These are phyloP conservation scores for Candida berthetii DNA, from an alignment of 805 yeast species.

Conservation along the genomic window DNA sequence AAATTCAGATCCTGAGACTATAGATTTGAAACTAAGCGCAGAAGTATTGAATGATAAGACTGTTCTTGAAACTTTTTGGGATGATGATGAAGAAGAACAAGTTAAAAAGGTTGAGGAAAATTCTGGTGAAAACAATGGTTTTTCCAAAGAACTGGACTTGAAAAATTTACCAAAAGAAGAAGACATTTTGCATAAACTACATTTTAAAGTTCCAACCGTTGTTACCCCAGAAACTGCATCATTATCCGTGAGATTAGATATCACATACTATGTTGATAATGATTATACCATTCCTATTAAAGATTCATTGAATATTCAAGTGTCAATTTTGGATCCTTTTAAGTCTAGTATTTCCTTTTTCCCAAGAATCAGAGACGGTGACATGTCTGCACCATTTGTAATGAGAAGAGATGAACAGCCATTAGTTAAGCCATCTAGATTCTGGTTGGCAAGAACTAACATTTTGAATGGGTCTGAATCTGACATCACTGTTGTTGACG, in stretches of 20 bases:
- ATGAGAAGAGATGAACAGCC: slow-evolving; percentile 10
- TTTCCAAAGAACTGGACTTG: slow-evolving; percentile 1
- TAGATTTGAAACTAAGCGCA: slow-evolving; percentile 11
- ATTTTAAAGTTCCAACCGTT: slow-evolving; percentile 6
- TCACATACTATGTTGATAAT: slow-evolving; percentile 21
- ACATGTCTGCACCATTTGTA: slow-evolving; percentile 22
- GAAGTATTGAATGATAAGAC: neutral
- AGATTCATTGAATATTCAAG: slow-evolving; percentile 13
- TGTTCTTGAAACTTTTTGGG: neutral
- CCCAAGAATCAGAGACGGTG: slow-evolving; percentile 23
- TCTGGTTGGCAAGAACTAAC: slow-evolving; percentile 27
- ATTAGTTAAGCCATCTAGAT: slow-evolving; percentile 25
- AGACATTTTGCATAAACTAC: neutral
- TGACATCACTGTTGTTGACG: slow-evolving; percentile 28
- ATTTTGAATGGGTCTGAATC: slow-evolving; percentile 21
- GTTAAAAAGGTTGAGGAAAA: neutral
- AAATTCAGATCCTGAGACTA: slow-evolving; percentile 25
- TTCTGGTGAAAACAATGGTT: neutral
- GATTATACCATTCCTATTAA: slow-evolving; percentile 23
- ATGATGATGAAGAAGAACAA: neutral
- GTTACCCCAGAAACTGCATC: neutral
- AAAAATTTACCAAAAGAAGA: neutral
- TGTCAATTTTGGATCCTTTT: slow-evolving; percentile 26
- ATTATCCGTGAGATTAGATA: slow-evolving; percentile 11
- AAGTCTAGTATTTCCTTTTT: slow-evolving; percentile 20